Conservation (phyloP, 2,329 filamentous ascomycete species). For the Fusarium brachygibbosum region DNA sequence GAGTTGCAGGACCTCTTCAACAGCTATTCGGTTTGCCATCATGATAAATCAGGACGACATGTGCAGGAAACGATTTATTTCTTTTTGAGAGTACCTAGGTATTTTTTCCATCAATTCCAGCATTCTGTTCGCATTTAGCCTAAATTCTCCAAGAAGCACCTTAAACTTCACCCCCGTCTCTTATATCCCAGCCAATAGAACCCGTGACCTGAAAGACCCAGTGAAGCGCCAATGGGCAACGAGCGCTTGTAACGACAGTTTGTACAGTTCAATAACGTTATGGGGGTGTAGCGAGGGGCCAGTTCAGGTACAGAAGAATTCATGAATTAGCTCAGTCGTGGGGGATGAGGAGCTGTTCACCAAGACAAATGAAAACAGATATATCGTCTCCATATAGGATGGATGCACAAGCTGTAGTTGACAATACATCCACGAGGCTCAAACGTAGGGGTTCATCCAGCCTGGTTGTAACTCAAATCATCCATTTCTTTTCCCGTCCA, state of each 20-base stretch:
- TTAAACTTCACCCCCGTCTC: constrained; percentile 6
- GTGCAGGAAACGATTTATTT: not conserved
- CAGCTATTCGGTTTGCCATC: not conserved
- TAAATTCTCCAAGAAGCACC: constrained; percentile 29
- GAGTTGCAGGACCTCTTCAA: not conserved
- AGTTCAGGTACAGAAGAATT: not conserved
- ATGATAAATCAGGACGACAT: not conserved
- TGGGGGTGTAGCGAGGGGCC: not conserved
- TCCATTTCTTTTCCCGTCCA: not conserved
- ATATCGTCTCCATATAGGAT: not conserved
- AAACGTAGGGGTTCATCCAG: not conserved
- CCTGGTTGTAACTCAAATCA: not conserved
- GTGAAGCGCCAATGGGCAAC: constrained; percentile 40
- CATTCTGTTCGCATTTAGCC: constrained; percentile 37
- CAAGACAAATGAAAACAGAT: not conserved
- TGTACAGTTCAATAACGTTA: not conserved
- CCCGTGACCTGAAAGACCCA: constrained; percentile 14
- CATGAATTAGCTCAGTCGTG: not conserved
- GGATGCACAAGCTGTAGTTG: not conserved
- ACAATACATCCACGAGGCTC: constrained; percentile 6
- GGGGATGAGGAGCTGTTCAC: not conserved
- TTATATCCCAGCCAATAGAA: constrained; percentile 41
- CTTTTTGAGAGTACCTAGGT: not conserved
- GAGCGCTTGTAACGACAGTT: constrained; percentile 44
- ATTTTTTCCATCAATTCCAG: constrained; percentile 12